Conservation (phyloP, 2,329 filamentous ascomycete species). For the Pseudogymnoascus sp. region DNA sequence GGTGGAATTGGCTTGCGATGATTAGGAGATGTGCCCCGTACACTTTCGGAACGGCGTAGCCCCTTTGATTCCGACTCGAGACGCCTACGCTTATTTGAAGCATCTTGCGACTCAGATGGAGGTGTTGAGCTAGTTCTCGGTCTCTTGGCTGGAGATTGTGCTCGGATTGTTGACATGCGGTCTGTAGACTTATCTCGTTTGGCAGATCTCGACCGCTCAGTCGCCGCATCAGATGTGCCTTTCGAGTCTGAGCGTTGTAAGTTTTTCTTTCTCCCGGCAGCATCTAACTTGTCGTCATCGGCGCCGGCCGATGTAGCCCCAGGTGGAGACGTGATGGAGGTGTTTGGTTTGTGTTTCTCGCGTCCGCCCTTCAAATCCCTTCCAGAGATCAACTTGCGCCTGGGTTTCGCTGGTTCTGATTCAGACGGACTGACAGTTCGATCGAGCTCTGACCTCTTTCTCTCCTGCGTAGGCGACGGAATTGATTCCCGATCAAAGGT, state of each 20-base stretch:
- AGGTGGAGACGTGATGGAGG: slow-evolving; percentile 37
- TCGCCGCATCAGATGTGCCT: slow-evolving; percentile 16
- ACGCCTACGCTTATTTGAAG: slow-evolving; percentile 48
- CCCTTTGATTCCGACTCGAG: slow-evolving; percentile 39
- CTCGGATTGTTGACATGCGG: slow-evolving; percentile 38
- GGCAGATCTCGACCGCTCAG: slow-evolving; percentile 50
- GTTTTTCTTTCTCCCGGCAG: not conserved
- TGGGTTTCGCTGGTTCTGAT: slow-evolving; percentile 45
- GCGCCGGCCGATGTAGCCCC: not conserved
- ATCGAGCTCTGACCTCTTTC: not conserved
- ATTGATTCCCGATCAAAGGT: not conserved
- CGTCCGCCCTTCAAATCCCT: slow-evolving; percentile 53
- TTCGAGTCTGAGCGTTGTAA: slow-evolving; percentile 1
- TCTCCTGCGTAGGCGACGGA: not conserved
- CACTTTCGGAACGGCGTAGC: slow-evolving; percentile 19
- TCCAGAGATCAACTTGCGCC: slow-evolving; percentile 57
- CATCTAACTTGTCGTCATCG: slow-evolving; percentile 1
- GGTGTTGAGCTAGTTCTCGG: slow-evolving; percentile 45
- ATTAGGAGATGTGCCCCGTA: slow-evolving; percentile 24
- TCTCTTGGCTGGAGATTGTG: slow-evolving; percentile 49
- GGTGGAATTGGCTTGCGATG: slow-evolving; percentile 9
- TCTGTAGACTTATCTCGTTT: slow-evolving; percentile 57
- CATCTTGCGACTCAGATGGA: slow-evolving; percentile 47
- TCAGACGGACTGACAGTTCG: slow-evolving; percentile 20
- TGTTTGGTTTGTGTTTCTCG: slow-evolving; percentile 44